Evolutionary conservation across 2,329 filamentous ascomycete genomes (phyloP).

Genomic region (Exophiala sp.): DNA sequence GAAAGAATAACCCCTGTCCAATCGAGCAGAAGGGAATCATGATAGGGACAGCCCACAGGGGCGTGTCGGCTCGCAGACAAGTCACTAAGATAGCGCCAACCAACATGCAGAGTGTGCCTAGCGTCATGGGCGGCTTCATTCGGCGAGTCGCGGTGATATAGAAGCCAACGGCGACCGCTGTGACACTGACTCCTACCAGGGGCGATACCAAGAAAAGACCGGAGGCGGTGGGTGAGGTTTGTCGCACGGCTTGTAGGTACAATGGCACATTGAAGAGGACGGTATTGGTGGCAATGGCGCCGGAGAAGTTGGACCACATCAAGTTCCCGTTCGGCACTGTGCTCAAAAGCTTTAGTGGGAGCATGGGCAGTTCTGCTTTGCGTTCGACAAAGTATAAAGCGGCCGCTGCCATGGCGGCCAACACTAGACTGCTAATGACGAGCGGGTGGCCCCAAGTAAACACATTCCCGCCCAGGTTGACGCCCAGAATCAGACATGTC

Average conservation of each 20-base stretch:
- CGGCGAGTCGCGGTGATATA: conserved; percentile 42
- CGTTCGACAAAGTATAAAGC: conserved; percentile 51
- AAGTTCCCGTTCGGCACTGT: conserved; percentile 52
- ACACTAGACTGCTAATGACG: conserved; percentile 47
- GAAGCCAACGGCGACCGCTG: conserved; percentile 39
- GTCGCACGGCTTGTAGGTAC: conserved; percentile 64
- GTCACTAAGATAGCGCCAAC: conserved; percentile 34
- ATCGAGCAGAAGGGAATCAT: conserved; percentile 39
- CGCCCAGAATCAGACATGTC: conserved; percentile 52
- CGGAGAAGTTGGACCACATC: conserved; percentile 50
- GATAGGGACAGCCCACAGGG: conserved; percentile 38
- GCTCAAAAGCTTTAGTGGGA: conserved; percentile 52
- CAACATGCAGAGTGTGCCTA: conserved; percentile 37
- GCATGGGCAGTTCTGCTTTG: conserved; percentile 50
- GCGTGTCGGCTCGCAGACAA: conserved; percentile 36
- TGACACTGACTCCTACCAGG: conserved; percentile 43
- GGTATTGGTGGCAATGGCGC: conserved; percentile 48
- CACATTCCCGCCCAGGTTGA: conserved; percentile 61
- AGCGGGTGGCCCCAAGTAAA: conserved; percentile 58
- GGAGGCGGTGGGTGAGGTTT: conserved; percentile 58
- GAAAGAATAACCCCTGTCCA: conserved; percentile 40
- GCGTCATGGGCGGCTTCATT: conserved; percentile 39
- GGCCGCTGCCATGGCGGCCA: conserved; percentile 47
- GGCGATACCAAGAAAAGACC: conserved; percentile 63
- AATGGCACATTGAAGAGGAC: conserved; percentile 61